Percentiles rank a stretch among this genome's conserved stretches.
Conservation (phyloP, 495 filamentous ascomycete genomes). For the Diplogelasinospora grovesii region DNA sequence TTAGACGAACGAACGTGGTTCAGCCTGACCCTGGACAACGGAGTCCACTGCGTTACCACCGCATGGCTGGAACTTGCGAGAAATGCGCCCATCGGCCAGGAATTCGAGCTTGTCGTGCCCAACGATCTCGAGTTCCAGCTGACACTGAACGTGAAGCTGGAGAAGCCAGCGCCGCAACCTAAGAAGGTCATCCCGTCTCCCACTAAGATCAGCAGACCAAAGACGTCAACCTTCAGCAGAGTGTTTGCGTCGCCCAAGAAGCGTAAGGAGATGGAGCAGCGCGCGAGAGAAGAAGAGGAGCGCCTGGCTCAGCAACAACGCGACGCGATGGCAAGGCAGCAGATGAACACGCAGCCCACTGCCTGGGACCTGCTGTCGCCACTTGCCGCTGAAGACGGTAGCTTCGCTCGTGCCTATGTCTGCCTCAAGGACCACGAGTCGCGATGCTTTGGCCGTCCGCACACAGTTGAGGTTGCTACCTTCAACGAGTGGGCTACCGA, state of each 20-base stretch:
- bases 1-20: constrained; percentile 86
- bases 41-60: constrained; percentile 94
- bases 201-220: constrained; percentile 53
- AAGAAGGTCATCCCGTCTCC: constrained; percentile 43
- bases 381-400: constrained; percentile 82
- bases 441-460: constrained; percentile 76
- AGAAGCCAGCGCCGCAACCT: constrained; percentile 59
- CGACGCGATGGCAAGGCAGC: constrained; percentile 58
- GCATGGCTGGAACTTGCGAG: constrained; percentile 90
- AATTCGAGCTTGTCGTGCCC: constrained; percentile 95
- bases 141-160: constrained; percentile 89
- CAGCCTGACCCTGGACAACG: constrained; percentile 91
- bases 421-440: constrained; percentile 87
- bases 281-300: constrained; percentile 69
- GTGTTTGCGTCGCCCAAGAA: constrained; percentile 94
- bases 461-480: constrained; percentile 79
- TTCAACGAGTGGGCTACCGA: constrained; percentile 99
- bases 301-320: constrained; percentile 55
- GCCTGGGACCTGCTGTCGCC: constrained; percentile 85
- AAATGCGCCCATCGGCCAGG: constrained; percentile 91
- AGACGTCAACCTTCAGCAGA: constrained; percentile 79
- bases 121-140: constrained; percentile 96
- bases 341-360: constrained; percentile 46
- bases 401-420: constrained; percentile 88
- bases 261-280: constrained; percentile 85